Base-by-base conservation (phyloP, 2,329 filamentous ascomycete species). In the Fusarium nodosum region DNA sequence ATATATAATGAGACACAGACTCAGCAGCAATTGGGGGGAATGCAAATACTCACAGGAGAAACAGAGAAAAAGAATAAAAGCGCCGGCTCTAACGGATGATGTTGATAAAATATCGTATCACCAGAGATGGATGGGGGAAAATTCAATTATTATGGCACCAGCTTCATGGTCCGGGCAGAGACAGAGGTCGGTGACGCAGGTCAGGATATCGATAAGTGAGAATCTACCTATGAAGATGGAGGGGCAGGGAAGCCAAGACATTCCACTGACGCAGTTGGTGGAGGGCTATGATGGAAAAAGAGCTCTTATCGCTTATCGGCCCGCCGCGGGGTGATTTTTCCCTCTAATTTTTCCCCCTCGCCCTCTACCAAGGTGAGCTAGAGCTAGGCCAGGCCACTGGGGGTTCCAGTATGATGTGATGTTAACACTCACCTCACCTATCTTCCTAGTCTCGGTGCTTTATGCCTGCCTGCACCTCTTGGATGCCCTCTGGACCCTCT, bases 251-350 rank as follows among this genome's bases (percentile, higher is more conserved):
- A 61, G 60, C 39, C 46, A 51, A 66, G 65, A 59, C 66, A 10
- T 22, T 20, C 36, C 36, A 57, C 55, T 61, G 57, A 66, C 58
- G 56, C 48, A 52, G 48, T 58, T 58, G 45, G 56, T 69, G 68
- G 66, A 54, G 64, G 53, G 61, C 24, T 54, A 64, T 64, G 56
- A 60, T 64, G 61, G 61, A 57, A 71, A 57, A 64, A 42, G 65
- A 75, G 66, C 71, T 70, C 72, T 75, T 74, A 72, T 74, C 72
- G 71, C 69, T 74, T 74, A 74, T 74, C 72, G 72, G 68, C 51
- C 64, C 68, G 70, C 68, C 48, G 72, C 64, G 70, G 68, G 72
- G 69, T 60, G 41, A 7, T 34, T 55, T 62, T 59, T 53, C 30
- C 36, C 34, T 20, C 48, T 52, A 9, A 22, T 36, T 39, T 38